phyloP scores from a whole-genome alignment of 169 alveolate genomes.

The Perkinsus chesapeaki region DNA sequence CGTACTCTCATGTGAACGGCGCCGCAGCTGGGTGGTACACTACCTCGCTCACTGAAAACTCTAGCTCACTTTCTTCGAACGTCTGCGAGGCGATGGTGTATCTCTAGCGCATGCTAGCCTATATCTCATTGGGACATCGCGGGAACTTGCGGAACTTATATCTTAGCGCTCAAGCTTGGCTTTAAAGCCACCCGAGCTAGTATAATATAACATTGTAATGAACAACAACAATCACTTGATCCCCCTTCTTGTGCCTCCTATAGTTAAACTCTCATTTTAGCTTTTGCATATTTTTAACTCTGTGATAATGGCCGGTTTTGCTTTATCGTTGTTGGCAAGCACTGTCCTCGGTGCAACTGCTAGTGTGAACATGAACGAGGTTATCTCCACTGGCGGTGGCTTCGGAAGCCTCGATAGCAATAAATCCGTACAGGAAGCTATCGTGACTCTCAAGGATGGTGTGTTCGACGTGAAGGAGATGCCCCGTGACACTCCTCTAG shows the following conservation, averaged over 20 bases:
- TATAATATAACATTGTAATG: too few species aligned
- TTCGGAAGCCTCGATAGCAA: background rate
- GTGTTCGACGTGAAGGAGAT: background rate
- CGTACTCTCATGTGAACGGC: too few species aligned
- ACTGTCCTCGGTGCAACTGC: background rate
- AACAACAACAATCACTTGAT: too few species aligned
- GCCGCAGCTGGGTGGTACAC: too few species aligned
- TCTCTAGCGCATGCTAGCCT: too few species aligned
- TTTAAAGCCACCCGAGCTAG: too few species aligned
- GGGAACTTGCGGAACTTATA: too few species aligned
- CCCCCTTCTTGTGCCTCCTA: background rate
- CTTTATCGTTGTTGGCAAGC: background rate
- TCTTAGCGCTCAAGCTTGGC: too few species aligned
- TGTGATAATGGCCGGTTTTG: background rate
- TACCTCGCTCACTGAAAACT: too few species aligned
- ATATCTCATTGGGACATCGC: too few species aligned
- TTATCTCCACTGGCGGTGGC: background rate
- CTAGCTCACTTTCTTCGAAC: too few species aligned
- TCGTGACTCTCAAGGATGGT: background rate
- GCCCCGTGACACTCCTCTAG: background rate
- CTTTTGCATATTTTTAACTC: background rate
- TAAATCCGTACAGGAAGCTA: background rate
- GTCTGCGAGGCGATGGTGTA: too few species aligned
- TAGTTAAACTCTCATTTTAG: background rate
- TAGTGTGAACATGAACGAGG: background rate